Percentiles rank a stretch among this genome's conserved stretches.
phyloP scores from a whole-genome alignment of 371 early-diverging fungal genomes.

The Mucor indicus region DNA sequence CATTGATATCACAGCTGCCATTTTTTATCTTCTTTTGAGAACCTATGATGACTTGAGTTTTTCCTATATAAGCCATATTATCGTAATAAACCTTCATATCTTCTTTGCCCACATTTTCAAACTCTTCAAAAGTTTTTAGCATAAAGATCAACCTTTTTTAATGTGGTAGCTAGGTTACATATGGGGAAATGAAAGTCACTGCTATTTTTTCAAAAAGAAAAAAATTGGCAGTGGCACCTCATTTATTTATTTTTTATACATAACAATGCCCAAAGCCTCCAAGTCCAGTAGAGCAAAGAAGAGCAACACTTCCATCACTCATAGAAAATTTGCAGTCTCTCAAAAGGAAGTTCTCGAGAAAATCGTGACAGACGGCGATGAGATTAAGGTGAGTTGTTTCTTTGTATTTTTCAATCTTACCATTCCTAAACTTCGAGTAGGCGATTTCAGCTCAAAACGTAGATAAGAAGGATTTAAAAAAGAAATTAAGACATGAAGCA shows the following conservation, averaged over 20 bases:
- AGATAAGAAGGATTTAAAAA: slow-evolving; percentile 44
- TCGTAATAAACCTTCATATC: too few relatives aligned
- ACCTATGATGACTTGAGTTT: too few relatives aligned
- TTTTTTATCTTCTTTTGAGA: too few relatives aligned
- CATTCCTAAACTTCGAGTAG: slow-evolving; percentile 1
- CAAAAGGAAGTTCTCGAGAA: slow-evolving; percentile 24
- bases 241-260: slow-evolving; percentile 6
- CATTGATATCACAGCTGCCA: too few relatives aligned
- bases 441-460: slow-evolving; percentile 13
- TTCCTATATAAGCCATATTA: too few relatives aligned
- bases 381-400: slow-evolving; percentile 5
- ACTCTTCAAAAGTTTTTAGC: too few relatives aligned
- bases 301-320: slow-evolving; percentile 11
- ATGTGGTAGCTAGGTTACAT: too few relatives aligned
- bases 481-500: slow-evolving; percentile 54
- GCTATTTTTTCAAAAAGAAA: background rate
- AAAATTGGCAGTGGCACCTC: background rate
- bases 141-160: too few relatives aligned
- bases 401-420: background rate
- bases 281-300: slow-evolving; percentile 23
- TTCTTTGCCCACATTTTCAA: too few relatives aligned
- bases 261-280: slow-evolving; percentile 48
- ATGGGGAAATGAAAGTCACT: too few relatives aligned
- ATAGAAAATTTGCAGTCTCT: slow-evolving; percentile 24
- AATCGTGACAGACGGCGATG: slow-evolving; percentile 9